Base-by-base conservation (phyloP, 1,284 basidiomycete genomes). In the Ganoderma meredithae region DNA sequence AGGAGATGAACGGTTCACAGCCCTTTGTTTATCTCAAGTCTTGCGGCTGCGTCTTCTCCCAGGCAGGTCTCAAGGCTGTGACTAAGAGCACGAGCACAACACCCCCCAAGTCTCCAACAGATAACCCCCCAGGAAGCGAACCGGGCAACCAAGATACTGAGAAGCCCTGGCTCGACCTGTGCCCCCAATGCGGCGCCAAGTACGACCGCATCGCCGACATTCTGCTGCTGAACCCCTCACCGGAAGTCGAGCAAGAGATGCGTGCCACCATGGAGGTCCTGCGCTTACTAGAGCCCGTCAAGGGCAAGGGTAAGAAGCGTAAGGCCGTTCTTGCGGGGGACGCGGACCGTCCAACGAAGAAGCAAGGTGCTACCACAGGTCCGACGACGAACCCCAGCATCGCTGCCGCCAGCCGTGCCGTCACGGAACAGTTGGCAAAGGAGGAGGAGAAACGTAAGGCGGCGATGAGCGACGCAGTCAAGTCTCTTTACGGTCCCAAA, bases 1-100 rank as follows among this genome's bases (percentile, higher is more conserved):
- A 95, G 78, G 96, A 97, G 81, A 97, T 98, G 95, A 95, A 94
- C 70, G 96, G 96, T n/a, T 79, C 82, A 0, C 87, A 93, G 63
- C 94, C 95, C 0, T 98, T 98, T 79, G 89, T 95, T 66, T 97
- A 95, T 77, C 81, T 97, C 71, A 83, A 85, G n/a, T 81, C 90
- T 0, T 98, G 96, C 75, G 95, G 95, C n/a, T 96, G 95, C 77
- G 95, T 94, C 41, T 91, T 96, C 79, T 91, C 92, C 5, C 90
- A 91, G 66, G 89, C 89, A 0, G 93, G 90, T 4, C 82, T 96
- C 53, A 90, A 88, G 69, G 88, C 89, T 0, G 82, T 95, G 60
- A 77, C 84, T 0, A 39, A 53, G 43, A 72, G 80, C 41, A 72
- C 82, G 31, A 72, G 80, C 41, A 72, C 82, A 8, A 74, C 77